These are phyloP conservation scores for Coelastrella sp. DNA, from an alignment of 139 green algal genomes.

Conservation along the genomic window DNA sequence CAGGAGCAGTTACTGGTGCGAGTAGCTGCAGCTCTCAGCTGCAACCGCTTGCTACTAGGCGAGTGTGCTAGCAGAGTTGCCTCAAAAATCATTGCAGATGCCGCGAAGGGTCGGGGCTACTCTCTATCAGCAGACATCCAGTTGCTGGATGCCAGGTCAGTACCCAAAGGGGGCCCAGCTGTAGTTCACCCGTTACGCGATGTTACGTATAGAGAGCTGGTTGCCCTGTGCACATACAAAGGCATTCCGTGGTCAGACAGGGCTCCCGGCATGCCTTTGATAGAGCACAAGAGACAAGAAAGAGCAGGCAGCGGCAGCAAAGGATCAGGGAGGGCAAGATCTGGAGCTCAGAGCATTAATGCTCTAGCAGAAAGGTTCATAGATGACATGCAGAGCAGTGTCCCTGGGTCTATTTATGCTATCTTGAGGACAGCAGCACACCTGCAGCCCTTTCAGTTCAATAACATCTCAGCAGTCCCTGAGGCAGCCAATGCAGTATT, in stretches of 20 bases:
- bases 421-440: constrained; percentile 66
- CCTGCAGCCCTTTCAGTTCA: constrained; percentile 69
- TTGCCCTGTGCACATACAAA: constrained; percentile 40
- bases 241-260: constrained; percentile 38
- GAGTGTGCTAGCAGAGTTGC: constrained; percentile 68
- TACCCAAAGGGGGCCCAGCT: constrained; percentile 13
- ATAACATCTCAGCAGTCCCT: constrained; percentile 22
- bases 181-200: constrained; percentile 43
- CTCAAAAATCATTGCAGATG: constrained; percentile 62
- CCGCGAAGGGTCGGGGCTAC: constrained; percentile 81
- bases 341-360: constrained; percentile 58
- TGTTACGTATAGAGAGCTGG: constrained; percentile 54
- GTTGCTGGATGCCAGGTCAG: constrained; percentile 65
- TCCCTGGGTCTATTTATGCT: constrained; percentile 70
- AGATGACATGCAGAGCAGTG: constrained; percentile 55
- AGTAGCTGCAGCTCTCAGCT: constrained; percentile 53
- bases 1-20: constrained; percentile 64
- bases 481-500: neutral
- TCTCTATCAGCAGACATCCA: constrained; percentile 69
- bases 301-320: neutral
- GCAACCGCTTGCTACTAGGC: constrained; percentile 66
- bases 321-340: neutral
- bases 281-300: neutral
- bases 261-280: constrained; percentile 11
- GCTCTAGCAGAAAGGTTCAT: constrained; percentile 66